Base-by-base conservation (phyloP, 306 rosid genomes). In the Hippophae gyantsensis region DNA sequence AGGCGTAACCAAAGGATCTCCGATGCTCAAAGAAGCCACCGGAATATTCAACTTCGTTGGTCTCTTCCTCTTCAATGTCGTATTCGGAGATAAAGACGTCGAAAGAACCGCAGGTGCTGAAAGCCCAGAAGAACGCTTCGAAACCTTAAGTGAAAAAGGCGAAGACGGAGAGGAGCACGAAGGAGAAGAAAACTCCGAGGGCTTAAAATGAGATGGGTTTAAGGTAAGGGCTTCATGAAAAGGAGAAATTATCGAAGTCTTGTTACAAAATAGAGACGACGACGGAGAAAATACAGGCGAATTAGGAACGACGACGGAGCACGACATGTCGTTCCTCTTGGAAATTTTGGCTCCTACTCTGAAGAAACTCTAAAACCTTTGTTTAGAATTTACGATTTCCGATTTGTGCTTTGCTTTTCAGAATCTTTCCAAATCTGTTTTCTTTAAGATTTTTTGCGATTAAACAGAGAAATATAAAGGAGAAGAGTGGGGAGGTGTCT, bases 241-340 rank as follows among this genome's bases (percentile, higher is more conserved):
- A 1, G 94, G 67, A 8, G 82, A 40, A 0, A 84, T 75, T 7
- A 83, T 65, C 0, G 94, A 76, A 38, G 73, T 26, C 32, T 79
- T 81, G 10, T 66, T 57, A 64, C 77, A 83, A 81, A 83, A 89
- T 40, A 86, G 70, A 5, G 90, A 77, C 2, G 90, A 70, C 0
- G 95, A 77, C 0, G 89, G 85, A 3, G 97, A 89, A 62, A 89
- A 89, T 13, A 84, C 85, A 69, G 97, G 97, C 10, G 97, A 89
- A 32, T 72, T 89, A 1, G 81, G 76, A 57, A 89, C 76, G 3
- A 90, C 89, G 46, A 89, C 82, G 59, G 94, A 84, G 77, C 92
- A 79, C 59, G 89, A 83, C 97, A 89, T 89, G 69, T n/a, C 57
- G 43, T 55, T 9, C 13, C 3, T 25, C 10, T 40, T 26, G 23